Conservation (phyloP, 2,329 filamentous ascomycete genomes). For the Nigrospora oryzae region DNA sequence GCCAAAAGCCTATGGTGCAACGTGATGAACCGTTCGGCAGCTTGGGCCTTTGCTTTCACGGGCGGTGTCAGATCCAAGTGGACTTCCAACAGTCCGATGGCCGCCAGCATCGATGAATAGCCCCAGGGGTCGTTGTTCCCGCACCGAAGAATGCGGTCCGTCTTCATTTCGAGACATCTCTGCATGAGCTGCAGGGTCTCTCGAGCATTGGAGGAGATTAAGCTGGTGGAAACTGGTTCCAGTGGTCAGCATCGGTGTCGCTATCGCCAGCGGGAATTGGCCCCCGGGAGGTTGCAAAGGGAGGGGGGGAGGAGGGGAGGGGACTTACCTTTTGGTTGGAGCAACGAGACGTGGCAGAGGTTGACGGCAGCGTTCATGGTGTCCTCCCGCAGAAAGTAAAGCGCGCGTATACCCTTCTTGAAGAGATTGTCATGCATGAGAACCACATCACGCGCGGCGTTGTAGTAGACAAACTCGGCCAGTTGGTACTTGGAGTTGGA, state of each 20-base stretch:
- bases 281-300: too few species aligned
- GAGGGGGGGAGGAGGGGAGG: background rate
- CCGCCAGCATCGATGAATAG: slow-evolving; percentile 55
- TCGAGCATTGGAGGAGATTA: slow-evolving; percentile 54
- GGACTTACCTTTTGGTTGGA: slow-evolving; percentile 39
- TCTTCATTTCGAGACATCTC: slow-evolving; percentile 52
- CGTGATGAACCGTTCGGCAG: slow-evolving; percentile 50
- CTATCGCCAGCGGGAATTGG: background rate
- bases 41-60: slow-evolving; percentile 48
- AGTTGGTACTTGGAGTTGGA: slow-evolving; percentile 54
- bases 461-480: slow-evolving; percentile 56
- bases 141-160: slow-evolving; percentile 51
- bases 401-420: slow-evolving; percentile 47
- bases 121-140: slow-evolving; percentile 59
- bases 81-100: slow-evolving; percentile 48
- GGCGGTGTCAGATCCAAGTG: slow-evolving; percentile 49
- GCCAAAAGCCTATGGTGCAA: slow-evolving; percentile 49
- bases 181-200: slow-evolving; percentile 54
- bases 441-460: slow-evolving; percentile 52
- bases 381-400: slow-evolving; percentile 54
- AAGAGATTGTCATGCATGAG: slow-evolving; percentile 53
- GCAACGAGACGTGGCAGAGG: slow-evolving; percentile 51
- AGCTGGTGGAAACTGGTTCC: slow-evolving; percentile 40
- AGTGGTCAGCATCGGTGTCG: slow-evolving; percentile 5
- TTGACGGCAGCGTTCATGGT: slow-evolving; percentile 52